A percentile compares a stretch with the other conserved stretches of the same genome.
Conservation (phyloP, 2,329 filamentous ascomycete species). For the Pseudophaeomoniella oleicola region DNA sequence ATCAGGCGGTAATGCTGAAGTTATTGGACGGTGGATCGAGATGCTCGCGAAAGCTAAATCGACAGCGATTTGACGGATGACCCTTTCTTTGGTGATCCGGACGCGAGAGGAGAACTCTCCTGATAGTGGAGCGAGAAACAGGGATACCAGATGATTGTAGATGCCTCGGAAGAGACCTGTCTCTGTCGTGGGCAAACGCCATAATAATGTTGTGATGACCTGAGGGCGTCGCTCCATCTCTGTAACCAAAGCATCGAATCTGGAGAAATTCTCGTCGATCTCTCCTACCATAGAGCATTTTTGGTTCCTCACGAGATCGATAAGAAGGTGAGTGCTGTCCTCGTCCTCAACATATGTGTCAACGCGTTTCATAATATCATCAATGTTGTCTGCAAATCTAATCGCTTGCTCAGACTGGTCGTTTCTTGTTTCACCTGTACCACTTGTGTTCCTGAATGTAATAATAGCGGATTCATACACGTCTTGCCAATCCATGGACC, state of each 20-base stretch:
- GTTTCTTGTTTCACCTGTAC: not conserved
- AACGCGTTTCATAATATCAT: not conserved
- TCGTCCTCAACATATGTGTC: not conserved
- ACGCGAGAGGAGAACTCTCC: slow-evolving; percentile 5
- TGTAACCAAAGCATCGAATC: too few relatives aligned
- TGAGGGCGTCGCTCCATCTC: too few relatives aligned
- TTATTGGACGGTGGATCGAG: not conserved
- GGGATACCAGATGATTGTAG: slow-evolving; percentile 4
- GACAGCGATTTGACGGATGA: slow-evolving; percentile 6
- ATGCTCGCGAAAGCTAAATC: slow-evolving; percentile 5
- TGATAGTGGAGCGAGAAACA: slow-evolving; percentile 5
- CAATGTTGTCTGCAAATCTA: not conserved
- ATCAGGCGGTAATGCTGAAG: not conserved
- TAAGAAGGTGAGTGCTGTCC: not conserved
- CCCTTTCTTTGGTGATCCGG: slow-evolving; percentile 9
- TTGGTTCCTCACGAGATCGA: not conserved
- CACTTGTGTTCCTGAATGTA: not conserved
- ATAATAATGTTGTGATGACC: too few relatives aligned
- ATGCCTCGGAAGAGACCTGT: slow-evolving; percentile 1
- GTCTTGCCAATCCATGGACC: not conserved
- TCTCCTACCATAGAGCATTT: too few relatives aligned
- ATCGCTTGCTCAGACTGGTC: not conserved
- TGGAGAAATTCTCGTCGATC: too few relatives aligned
- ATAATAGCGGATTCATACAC: not conserved
- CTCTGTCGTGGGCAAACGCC: too few relatives aligned